A percentile compares a stretch with the other conserved stretches of the same genome.
These are phyloP conservation scores for Vitis hybrid DNA, from an alignment of 177 flowering plant genomes.

Conservation along the genomic window DNA sequence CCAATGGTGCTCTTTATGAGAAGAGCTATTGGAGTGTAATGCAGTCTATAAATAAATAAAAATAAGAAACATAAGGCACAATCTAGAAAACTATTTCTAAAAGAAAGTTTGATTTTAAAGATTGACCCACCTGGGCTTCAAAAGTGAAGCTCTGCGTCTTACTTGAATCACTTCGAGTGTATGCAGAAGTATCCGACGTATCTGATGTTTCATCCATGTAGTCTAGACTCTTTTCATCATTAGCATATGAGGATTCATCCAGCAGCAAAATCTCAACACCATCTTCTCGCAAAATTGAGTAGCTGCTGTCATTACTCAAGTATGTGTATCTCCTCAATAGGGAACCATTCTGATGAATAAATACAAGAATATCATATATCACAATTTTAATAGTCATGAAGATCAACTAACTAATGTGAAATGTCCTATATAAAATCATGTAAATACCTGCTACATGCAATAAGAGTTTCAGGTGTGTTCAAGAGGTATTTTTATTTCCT, in stretches of 20 bases:
- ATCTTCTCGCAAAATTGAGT: conserved; percentile 72
- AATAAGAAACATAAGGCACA: background rate
- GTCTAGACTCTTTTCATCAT: conserved; percentile 29
- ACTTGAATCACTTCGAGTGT: conserved; percentile 31
- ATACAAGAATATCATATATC: background rate
- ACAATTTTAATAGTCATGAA: background rate
- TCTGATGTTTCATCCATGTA: conserved; percentile 30
- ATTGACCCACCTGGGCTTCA: conserved; percentile 78
- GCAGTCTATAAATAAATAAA: background rate
- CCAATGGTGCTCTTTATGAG: too few relatives aligned
- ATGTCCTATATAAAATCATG: too few relatives aligned
- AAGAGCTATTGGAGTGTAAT: background rate
- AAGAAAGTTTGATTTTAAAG: background rate
- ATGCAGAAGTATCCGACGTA: conserved; percentile 25
- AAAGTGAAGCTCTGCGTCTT: conserved; percentile 63
- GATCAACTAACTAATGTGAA: background rate
- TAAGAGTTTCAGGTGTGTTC: background rate
- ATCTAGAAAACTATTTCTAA: background rate
- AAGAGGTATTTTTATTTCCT: background rate
- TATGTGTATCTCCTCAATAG: conserved; percentile 75
- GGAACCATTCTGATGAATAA: conserved; percentile 70
- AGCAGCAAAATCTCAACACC: conserved; percentile 64
- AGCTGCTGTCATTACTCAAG: conserved; percentile 88
- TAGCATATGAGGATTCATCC: conserved; percentile 37
- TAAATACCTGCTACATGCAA: background rate